Evolutionary conservation across 805 yeast species (phyloP).

Genomic region (Cyberlindnera misumaiensis): DNA sequence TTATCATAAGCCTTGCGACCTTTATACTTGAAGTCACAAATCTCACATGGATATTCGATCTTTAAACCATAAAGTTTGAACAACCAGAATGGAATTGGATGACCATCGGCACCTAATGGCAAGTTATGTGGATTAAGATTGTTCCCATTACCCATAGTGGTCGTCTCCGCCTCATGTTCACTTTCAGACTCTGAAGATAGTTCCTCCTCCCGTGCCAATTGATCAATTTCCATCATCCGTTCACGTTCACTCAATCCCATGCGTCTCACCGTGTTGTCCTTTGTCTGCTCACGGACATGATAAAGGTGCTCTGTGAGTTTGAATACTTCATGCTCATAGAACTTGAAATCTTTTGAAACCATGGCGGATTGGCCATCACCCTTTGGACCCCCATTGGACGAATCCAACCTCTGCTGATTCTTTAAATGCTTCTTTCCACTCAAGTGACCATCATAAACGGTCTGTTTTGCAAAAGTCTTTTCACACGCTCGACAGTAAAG

Average conservation of each 20-base stretch:
- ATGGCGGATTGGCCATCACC: conserved; percentile 6
- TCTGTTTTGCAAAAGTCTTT: conserved; percentile 50
- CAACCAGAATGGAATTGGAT: conserved; percentile 90
- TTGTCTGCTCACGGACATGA: conserved; percentile 42
- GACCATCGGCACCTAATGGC: conserved; percentile 84
- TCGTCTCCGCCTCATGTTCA: conserved; percentile 27
- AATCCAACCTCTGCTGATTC: conserved; percentile 22
- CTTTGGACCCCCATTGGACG: conserved; percentile 9
- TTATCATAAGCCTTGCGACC: conserved; percentile 68
- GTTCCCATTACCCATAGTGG: conserved; percentile 4
- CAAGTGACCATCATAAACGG: conserved; percentile 67
- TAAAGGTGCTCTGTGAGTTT: background rate
- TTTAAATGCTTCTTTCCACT: conserved; percentile 70
- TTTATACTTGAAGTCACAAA: conserved; percentile 65
- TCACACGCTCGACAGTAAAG: conserved; percentile 60
- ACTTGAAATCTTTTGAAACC: conserved; percentile 7
- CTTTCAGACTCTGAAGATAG: conserved; percentile 12
- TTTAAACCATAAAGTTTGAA: conserved; percentile 85
- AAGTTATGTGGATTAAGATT: conserved; percentile 45
- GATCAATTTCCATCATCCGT: conserved; percentile 27
- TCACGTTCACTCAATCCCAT: conserved; percentile 58
- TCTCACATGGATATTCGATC: conserved; percentile 67
- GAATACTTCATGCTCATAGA: background rate
- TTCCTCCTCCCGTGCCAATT: conserved; percentile 23
- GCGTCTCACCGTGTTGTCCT: conserved; percentile 55